Evolutionary conservation across 2,329 filamentous ascomycete genomes (phyloP).

Genomic region (Tolypocladium guangdongense): DNA sequence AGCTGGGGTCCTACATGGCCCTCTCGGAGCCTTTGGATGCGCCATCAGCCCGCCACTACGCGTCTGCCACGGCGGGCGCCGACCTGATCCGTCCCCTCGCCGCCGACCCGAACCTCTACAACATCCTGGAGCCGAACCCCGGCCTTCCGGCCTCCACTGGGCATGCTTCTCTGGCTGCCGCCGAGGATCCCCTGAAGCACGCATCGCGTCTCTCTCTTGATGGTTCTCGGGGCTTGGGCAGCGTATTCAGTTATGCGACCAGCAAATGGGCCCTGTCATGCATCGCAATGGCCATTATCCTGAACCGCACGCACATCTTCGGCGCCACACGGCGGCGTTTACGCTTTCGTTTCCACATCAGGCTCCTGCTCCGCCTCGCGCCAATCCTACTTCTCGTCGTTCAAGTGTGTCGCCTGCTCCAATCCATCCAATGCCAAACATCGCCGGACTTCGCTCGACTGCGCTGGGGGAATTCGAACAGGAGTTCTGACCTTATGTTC

Average conservation of each 20-base stretch:
- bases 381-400: constrained; percentile 60
- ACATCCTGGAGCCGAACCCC: constrained; percentile 17
- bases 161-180: constrained; percentile 3
- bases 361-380: constrained; percentile 57
- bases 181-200: constrained; percentile 8
- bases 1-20: constrained; percentile 52
- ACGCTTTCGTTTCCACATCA: constrained; percentile 61
- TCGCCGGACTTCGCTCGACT: constrained; percentile 58
- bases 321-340: constrained; percentile 76
- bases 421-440: constrained; percentile 87
- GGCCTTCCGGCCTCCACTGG: neutral
- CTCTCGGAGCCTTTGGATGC: constrained; percentile 49
- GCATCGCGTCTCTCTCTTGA: constrained; percentile 43
- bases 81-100: constrained; percentile 11
- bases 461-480: constrained; percentile 58
- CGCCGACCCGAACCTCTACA: constrained; percentile 14
- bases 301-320: constrained; percentile 91
- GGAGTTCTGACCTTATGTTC: constrained; percentile 58
- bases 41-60: constrained; percentile 12
- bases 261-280: constrained; percentile 89
- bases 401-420: constrained; percentile 61
- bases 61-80: constrained; percentile 9
- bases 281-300: constrained; percentile 71
- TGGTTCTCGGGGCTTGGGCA: constrained; percentile 60
- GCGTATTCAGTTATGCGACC: constrained; percentile 81